Evolutionary conservation across 2,329 filamentous ascomycete species (phyloP).

Genomic region (Ascochyta pisi): DNA sequence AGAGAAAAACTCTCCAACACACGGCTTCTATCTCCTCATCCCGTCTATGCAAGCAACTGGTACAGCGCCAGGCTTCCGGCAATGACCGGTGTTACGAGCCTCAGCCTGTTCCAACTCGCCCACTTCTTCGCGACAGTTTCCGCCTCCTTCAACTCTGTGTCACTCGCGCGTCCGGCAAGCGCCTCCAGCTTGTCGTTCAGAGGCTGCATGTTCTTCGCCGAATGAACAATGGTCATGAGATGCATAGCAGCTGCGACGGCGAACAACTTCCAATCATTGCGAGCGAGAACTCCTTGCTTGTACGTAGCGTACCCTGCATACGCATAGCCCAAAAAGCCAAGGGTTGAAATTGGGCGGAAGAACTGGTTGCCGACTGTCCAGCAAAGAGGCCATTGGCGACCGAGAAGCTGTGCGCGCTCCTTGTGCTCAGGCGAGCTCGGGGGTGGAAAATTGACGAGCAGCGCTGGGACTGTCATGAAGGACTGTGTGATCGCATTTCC

Average conservation of each 20-base stretch:
- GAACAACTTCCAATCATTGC: constrained; percentile 56
- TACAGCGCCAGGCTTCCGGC: constrained; percentile 44
- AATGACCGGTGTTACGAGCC: constrained; percentile 45
- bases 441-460: constrained; percentile 56
- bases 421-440: constrained; percentile 52
- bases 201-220: constrained; percentile 60
- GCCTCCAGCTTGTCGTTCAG: constrained; percentile 58
- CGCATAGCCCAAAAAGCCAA: constrained; percentile 58
- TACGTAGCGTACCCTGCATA: constrained; percentile 52
- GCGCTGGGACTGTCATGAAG: constrained; percentile 59
- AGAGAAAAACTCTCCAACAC: not conserved
- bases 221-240: constrained; percentile 57
- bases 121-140: constrained; percentile 45
- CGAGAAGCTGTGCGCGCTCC: constrained; percentile 54
- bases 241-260: constrained; percentile 55
- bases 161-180: constrained; percentile 42
- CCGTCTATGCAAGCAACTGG: constrained; percentile 30
- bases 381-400: constrained; percentile 59
- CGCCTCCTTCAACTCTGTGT: constrained; percentile 43
- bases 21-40: not conserved
- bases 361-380: constrained; percentile 60
- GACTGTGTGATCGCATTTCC: constrained; percentile 62
- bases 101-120: constrained; percentile 46
- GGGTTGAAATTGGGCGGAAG: constrained; percentile 59
- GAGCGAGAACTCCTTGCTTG: constrained; percentile 35